Evolutionary conservation across 805 yeast genomes (phyloP).

Genomic region (Candida ortonii): DNA sequence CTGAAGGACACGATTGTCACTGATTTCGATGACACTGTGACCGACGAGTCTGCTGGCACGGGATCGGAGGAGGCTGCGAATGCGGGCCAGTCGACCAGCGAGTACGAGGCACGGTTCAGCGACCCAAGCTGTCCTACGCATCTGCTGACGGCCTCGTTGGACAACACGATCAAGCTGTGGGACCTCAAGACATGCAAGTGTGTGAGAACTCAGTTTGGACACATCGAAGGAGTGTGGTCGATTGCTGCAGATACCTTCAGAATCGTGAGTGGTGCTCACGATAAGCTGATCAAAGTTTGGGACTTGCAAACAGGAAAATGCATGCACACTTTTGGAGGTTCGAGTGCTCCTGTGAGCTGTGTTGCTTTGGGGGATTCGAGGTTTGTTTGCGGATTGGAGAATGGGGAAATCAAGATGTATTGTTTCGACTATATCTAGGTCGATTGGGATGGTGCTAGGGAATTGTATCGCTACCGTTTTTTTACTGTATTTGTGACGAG

Average conservation of each 20-base stretch:
- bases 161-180: constrained; percentile 92
- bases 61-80: constrained; percentile 9
- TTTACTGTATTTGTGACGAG: too few relatives aligned
- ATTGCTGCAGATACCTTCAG: constrained; percentile 94
- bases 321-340: constrained; percentile 86
- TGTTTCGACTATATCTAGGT: constrained; percentile 55
- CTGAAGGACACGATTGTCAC: constrained; percentile 55
- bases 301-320: constrained; percentile 93
- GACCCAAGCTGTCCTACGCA: constrained; percentile 67
- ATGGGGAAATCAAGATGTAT: constrained; percentile 82
- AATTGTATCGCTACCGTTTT: too few relatives aligned
- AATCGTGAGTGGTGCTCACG: constrained; percentile 93
- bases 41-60: constrained; percentile 13
- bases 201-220: constrained; percentile 93
- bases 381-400: constrained; percentile 86
- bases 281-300: constrained; percentile 87
- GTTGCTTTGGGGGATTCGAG: constrained; percentile 88
- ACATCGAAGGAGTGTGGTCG: constrained; percentile 97
- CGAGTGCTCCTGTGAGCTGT: constrained; percentile 55
- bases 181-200: constrained; percentile 84
- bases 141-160: constrained; percentile 80
- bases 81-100: constrained; percentile 18
- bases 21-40: constrained; percentile 25
- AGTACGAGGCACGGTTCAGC: constrained; percentile 26
- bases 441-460: background rate